Conservation (phyloP, 2,329 filamentous ascomycete species). For the Hysterium pulicare region DNA sequence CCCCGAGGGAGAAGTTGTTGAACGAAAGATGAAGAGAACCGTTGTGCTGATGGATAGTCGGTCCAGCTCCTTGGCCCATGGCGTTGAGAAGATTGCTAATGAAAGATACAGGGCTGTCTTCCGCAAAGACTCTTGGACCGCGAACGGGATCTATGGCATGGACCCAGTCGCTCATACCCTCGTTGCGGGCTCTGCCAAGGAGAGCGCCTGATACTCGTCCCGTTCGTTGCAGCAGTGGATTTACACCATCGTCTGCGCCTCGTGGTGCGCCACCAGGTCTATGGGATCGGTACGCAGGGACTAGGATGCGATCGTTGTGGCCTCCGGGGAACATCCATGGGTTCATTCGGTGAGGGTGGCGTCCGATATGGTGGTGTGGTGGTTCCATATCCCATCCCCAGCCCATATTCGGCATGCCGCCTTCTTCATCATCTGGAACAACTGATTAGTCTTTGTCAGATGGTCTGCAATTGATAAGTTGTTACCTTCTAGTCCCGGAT, state of each 20-base stretch:
- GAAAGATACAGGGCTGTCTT: conserved; percentile 53
- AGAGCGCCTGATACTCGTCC: conserved; percentile 31
- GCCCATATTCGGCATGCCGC: conserved; percentile 38
- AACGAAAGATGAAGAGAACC: conserved; percentile 54
- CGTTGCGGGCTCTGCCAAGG: conserved; percentile 20
- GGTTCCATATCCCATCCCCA: conserved; percentile 51
- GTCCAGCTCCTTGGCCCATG: conserved; percentile 42
- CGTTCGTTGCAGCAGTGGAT: conserved; percentile 75
- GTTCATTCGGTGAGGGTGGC: conserved; percentile 52
- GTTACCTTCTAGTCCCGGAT: conserved; percentile 45
- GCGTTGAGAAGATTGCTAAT: conserved; percentile 58
- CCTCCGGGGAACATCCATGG: conserved; percentile 36
- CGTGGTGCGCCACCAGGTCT: conserved; percentile 54
- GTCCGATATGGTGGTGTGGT: conserved; percentile 44
- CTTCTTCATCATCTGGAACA: conserved; percentile 38
- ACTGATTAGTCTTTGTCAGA: conserved; percentile 8
- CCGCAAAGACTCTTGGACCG: conserved; percentile 43
- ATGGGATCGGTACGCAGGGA: conserved; percentile 50
- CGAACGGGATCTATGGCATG: conserved; percentile 49
- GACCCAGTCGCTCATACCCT: conserved; percentile 52
- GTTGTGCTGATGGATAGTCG: conserved; percentile 33
- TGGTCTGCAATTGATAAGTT: conserved; percentile 5
- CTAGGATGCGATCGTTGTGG: conserved; percentile 26
- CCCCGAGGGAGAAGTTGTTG: conserved; percentile 36
- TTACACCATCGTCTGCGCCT: conserved; percentile 73